Base-by-base conservation (phyloP, 495 filamentous ascomycete species). In the Aspergillus ostianus region DNA sequence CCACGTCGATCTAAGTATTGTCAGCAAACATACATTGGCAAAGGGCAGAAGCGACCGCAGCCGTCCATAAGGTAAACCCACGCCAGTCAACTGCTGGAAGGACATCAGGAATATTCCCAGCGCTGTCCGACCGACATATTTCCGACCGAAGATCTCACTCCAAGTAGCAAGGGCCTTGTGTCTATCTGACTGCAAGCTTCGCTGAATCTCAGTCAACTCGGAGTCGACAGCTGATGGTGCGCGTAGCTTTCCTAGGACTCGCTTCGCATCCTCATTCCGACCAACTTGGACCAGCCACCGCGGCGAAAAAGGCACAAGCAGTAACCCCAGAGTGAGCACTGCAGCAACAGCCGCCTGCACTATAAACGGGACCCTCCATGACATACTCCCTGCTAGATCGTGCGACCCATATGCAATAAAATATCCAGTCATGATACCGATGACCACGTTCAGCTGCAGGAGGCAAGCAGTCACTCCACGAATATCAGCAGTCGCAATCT, bases 1-100 rank as follows among this genome's bases (percentile, higher is more conserved):
- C 36, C 12, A 41, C 36, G 13, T 41, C 36, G 15, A 41, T 41
- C 36, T 41, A 17, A 41, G 2, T 2, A 2, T 41, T 12, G 13
- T 41, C 15, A 41, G 36, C 3, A 10, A 13, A 2, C 3, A 10
- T 12, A 15, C 10, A 41, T 1, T 2, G 3, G 15, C 3, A 41
- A 12, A 15, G 36, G 2, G 15, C 15, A 15, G 36, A 41, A 15
- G 36, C 3, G 9, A 15, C 10, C 36, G 10, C 10, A 17, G 36
- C 10, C 30, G 1, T 7, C 1, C 1, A 32, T 32, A 19, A 49
- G 52, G 56, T 3, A 36, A 58, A 26, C 41, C 0, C 56, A 64
- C 56, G 27, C 61, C 61, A 10, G 61, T 64, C 44, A 64, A 51
- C 21, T 64, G 61, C 57, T 64, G 61, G 30, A 64, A 59, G 1